Evolutionary conservation across 768 basidiomycete genomes (phyloP).

Genomic region (Tubosaeta brunneosetosa): DNA sequence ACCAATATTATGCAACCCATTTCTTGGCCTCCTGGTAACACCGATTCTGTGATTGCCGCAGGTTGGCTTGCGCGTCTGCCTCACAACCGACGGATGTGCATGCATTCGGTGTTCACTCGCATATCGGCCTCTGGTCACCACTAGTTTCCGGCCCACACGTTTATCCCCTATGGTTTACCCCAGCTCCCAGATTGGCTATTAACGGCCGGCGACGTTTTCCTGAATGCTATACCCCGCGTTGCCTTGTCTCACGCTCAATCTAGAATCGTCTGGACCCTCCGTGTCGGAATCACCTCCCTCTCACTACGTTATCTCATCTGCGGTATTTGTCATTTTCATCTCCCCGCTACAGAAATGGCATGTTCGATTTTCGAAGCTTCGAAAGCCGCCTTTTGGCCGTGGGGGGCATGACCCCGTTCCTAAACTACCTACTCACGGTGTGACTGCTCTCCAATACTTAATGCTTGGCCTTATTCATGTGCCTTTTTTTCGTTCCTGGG

Average conservation of each 20-base stretch:
- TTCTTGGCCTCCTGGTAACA: conserved; percentile 5
- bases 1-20: conserved; percentile 9
- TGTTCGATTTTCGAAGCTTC: neutral
- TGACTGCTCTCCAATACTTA: neutral
- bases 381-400: conserved; percentile 10
- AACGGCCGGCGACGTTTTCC: neutral
- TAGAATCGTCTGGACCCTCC: neutral
- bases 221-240: neutral
- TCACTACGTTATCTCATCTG: neutral
- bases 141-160: neutral
- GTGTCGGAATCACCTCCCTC: neutral
- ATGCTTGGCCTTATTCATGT: conserved; percentile 4
- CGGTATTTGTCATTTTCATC: neutral
- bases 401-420: neutral
- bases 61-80: neutral
- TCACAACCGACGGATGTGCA: neutral
- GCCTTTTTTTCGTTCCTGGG: conserved; percentile 1
- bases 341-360: conserved; percentile 5
- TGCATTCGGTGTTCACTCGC: neutral
- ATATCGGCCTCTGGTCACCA: neutral
- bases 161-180: conserved; percentile 5
- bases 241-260: neutral
- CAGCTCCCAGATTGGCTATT: neutral
- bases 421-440: neutral
- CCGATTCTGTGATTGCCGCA: neutral